Conservation (phyloP, 208 protist genomes). For the Crithidia acanthocephali region DNA sequence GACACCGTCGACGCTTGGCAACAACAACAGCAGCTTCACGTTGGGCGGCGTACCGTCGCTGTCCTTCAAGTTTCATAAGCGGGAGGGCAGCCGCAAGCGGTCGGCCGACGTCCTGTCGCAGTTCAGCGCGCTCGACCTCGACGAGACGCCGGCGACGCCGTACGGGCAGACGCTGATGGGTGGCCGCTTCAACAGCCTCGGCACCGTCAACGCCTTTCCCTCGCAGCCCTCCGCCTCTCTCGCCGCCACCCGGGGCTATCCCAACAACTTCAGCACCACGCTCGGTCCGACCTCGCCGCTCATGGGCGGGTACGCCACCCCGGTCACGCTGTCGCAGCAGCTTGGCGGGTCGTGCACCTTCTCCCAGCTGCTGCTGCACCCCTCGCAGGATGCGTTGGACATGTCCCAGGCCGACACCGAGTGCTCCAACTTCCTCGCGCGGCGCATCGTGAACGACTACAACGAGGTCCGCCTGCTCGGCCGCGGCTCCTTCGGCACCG, state of each 20-base stretch:
- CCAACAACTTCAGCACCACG: not conserved
- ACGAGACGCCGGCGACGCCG: slow-evolving; percentile 42
- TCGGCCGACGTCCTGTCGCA: slow-evolving; percentile 64
- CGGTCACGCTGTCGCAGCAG: slow-evolving; percentile 39
- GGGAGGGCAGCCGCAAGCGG: slow-evolving; percentile 60
- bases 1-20: not conserved
- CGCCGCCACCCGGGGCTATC: not conserved
- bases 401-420: slow-evolving; percentile 86
- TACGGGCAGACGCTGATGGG: slow-evolving; percentile 16
- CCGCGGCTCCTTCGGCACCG: slow-evolving; percentile 74
- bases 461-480: slow-evolving; percentile 82
- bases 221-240: slow-evolving; percentile 34
- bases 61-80: slow-evolving; percentile 42
- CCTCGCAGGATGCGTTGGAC: slow-evolving; percentile 55
- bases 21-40: not conserved
- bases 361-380: slow-evolving; percentile 45
- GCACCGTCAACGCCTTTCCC: slow-evolving; percentile 16
- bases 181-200: slow-evolving; percentile 16
- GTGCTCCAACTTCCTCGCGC: slow-evolving; percentile 71
- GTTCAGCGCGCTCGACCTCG: slow-evolving; percentile 75
- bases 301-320: slow-evolving; percentile 36
- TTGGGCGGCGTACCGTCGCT: not conserved
- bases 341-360: slow-evolving; percentile 31
- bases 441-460: slow-evolving; percentile 80
- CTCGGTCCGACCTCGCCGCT: slow-evolving; percentile 30